phyloP scores from a whole-genome alignment of 352 stramenopile species.

The Globisporangium iwayamae region DNA sequence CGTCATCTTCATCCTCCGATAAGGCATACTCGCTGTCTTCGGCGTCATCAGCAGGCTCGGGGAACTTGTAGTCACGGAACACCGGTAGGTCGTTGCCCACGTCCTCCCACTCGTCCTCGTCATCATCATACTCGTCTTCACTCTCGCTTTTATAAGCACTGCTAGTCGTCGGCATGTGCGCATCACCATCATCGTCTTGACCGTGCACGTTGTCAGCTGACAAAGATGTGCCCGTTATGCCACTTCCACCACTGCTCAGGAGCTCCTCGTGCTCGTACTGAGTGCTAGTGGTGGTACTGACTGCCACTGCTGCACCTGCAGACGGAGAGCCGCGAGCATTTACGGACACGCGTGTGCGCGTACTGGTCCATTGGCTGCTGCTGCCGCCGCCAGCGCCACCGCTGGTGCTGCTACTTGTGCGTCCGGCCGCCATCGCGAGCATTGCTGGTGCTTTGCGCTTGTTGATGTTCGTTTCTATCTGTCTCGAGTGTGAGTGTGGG shows the following conservation, averaged over 20 bases:
- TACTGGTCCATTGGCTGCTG: slow-evolving; percentile 1
- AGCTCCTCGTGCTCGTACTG: neutral
- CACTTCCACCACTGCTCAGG: neutral
- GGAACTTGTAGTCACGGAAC: slow-evolving; percentile 15
- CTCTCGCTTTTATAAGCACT: neutral
- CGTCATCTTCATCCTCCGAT: neutral
- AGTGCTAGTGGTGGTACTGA: neutral
- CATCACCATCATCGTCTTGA: neutral
- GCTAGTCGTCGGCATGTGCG: neutral
- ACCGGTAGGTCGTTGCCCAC: slow-evolving; percentile 1
- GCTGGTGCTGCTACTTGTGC: slow-evolving; percentile 1
- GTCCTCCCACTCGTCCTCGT: slow-evolving; percentile 16
- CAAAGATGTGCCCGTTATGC: slow-evolving; percentile 1
- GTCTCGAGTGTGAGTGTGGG: neutral
- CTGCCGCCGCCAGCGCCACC: neutral
- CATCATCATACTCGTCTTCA: slow-evolving; percentile 4
- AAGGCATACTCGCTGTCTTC: slow-evolving; percentile 20
- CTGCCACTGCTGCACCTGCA: neutral
- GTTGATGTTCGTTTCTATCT: slow-evolving; percentile 6
- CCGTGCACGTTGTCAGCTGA: neutral
- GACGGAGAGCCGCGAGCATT: neutral
- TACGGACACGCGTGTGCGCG: neutral
- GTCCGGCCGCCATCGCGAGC: slow-evolving; percentile 8
- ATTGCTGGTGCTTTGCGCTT: neutral
- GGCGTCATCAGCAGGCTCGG: neutral